A percentile compares a stretch with the other conserved stretches of the same genome.
Conservation (phyloP, 2,329 filamentous ascomycete species). For the Aspergillus melleus region DNA sequence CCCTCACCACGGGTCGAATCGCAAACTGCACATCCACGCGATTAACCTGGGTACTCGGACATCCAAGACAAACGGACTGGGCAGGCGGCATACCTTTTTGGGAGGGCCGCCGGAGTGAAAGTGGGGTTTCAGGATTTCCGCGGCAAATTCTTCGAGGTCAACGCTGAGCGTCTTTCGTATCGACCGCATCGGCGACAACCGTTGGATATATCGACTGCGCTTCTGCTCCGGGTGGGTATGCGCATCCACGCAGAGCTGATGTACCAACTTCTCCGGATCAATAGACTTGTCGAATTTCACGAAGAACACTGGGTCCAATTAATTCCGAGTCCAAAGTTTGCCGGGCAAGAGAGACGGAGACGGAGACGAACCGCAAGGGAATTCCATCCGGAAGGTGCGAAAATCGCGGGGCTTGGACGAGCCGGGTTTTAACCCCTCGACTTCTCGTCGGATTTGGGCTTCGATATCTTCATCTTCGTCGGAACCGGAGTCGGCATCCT, state of each 20-base stretch:
- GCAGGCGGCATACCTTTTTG: slow-evolving; percentile 52
- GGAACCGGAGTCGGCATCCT: slow-evolving; percentile 30
- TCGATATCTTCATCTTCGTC: slow-evolving; percentile 57
- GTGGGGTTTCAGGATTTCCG: slow-evolving; percentile 58
- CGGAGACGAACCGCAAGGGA: slow-evolving; percentile 44
- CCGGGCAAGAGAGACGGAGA: slow-evolving; percentile 34
- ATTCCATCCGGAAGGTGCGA: slow-evolving; percentile 54
- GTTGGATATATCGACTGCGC: slow-evolving; percentile 59
- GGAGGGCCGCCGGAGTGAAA: slow-evolving; percentile 55
- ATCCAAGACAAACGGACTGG: background rate
- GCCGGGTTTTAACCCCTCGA: slow-evolving; percentile 53
- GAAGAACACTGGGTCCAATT: slow-evolving; percentile 39
- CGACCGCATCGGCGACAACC: slow-evolving; percentile 60
- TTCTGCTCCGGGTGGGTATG: slow-evolving; percentile 51
- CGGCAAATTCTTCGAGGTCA: slow-evolving; percentile 58
- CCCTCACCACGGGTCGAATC: slow-evolving; percentile 61
- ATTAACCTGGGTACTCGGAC: background rate
- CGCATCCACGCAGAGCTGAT: slow-evolving; percentile 59
- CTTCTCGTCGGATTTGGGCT: slow-evolving; percentile 59
- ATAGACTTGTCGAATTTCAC: slow-evolving; percentile 58
- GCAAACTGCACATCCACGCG: slow-evolving; percentile 52
- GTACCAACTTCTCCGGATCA: slow-evolving; percentile 61
- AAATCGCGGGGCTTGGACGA: slow-evolving; percentile 50
- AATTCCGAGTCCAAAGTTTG: slow-evolving; percentile 39
- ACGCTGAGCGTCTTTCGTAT: slow-evolving; percentile 59